Percentiles rank a stretch among this genome's conserved stretches.
Conservation (phyloP, 495 filamentous ascomycete species). For the Trichoderma parareesei region DNA sequence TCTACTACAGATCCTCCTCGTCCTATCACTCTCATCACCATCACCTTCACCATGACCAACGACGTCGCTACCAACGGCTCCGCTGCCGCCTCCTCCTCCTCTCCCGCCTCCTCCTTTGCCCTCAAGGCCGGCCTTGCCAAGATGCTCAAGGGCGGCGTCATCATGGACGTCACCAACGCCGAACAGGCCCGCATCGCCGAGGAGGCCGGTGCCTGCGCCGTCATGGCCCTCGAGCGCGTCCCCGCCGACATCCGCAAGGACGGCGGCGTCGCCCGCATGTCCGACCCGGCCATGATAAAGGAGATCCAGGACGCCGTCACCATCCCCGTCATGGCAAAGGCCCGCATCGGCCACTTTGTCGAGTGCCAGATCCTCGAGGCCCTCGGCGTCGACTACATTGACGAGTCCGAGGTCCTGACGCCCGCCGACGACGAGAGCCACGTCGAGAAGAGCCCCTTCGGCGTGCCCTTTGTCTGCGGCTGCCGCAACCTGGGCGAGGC, state of each 20-base stretch:
- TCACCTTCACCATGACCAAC: slow-evolving; percentile 13
- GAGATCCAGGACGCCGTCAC: slow-evolving; percentile 96
- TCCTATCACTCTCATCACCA: neutral
- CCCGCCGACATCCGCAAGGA: slow-evolving; percentile 90
- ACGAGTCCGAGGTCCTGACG: slow-evolving; percentile 94
- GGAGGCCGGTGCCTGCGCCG: slow-evolving; percentile 88
- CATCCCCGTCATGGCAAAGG: slow-evolving; percentile 99
- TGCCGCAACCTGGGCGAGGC: slow-evolving; percentile 95
- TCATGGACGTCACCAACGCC: slow-evolving; percentile 97
- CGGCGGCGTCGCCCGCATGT: slow-evolving; percentile 96
- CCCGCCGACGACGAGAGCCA: slow-evolving; percentile 87
- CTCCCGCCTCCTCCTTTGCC: slow-evolving; percentile 40
- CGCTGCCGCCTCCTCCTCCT: slow-evolving; percentile 16
- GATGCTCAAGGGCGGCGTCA: slow-evolving; percentile 98
- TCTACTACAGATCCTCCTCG: neutral
- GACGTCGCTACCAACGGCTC: slow-evolving; percentile 16
- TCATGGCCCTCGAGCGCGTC: slow-evolving; percentile 98
- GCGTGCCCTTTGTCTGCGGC: slow-evolving; percentile 89
- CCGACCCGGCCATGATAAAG: slow-evolving; percentile 89
- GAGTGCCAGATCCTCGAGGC: slow-evolving; percentile 98
- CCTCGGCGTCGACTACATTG: slow-evolving; percentile 93
- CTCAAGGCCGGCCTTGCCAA: slow-evolving; percentile 91
- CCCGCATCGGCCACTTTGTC: slow-evolving; percentile 93
- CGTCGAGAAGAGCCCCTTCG: slow-evolving; percentile 80
- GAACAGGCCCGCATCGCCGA: slow-evolving; percentile 95